Evolutionary conservation across 495 filamentous ascomycete species (phyloP), one percentile per base, ranked within the genome.

Genomic region (Talaromyces trachyspermus): DNA sequence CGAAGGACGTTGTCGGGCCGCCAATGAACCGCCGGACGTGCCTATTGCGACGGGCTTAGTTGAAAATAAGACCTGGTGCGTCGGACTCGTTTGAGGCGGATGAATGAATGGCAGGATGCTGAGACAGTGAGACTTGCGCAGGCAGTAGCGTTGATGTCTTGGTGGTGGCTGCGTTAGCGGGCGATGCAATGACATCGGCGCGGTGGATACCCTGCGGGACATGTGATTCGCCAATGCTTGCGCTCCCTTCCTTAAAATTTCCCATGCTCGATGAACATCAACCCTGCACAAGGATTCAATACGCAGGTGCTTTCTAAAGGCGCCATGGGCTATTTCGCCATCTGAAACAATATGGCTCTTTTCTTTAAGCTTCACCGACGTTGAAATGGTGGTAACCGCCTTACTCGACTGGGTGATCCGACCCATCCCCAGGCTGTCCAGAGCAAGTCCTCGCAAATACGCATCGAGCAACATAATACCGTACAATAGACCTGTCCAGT

Each of bases 181-280:
- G 44, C 35, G 44, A 46, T 27, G 43, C 26, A 22, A 46, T 46
- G 44, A 46, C 44, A 46, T 46, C 44, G 44, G 29, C 44, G n/a
- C n/a, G 18, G 44, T 33, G 44, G 44, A 30, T 27, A 3, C 22
- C 33, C 9, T 8, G 3, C 19, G 20, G 17, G 11, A 22, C 17
- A 19, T 36, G n/a, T 46, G 44, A 46, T 46, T 46, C 14, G 44
- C 32, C 44, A 37, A 46, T 46, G 18, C 44, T 36, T 9, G 17
- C 30, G 10, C 29, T 15, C 14, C 10, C 23, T 26, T 42, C 9
- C 26, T 22, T 18, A 5, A 38, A 38, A 38, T 19, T 19, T 9
- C 22, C 35, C n/a, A n/a, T n/a, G n/a, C 39, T 42, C 9, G 22
- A 42, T 26, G 26, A 26, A 8, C 15, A 24, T 11, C 22, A 42